Conservation (phyloP, 805 yeast genomes). For the Candida glaebosa region DNA sequence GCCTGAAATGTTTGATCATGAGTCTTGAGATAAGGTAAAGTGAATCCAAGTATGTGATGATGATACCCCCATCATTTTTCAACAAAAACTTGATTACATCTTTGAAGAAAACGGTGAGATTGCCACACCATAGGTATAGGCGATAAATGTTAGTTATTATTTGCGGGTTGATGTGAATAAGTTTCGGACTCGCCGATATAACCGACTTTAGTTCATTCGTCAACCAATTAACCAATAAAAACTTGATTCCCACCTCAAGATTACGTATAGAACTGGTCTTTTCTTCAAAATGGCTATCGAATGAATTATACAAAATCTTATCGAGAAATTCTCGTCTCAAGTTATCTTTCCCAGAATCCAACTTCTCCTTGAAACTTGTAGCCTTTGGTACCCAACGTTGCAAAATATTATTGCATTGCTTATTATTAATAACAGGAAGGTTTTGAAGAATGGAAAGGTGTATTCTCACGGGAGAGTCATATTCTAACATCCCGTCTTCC, state of each 20-base stretch:
- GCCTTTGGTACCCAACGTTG: constrained; percentile 43
- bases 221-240: constrained; percentile 47
- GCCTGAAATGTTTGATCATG: constrained; percentile 28
- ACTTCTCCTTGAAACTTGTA: constrained; percentile 28
- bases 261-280: constrained; percentile 12
- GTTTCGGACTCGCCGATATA: constrained; percentile 29
- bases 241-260: constrained; percentile 42
- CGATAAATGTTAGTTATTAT: constrained; percentile 29
- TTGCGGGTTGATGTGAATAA: constrained; percentile 32
- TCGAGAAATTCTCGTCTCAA: constrained; percentile 32
- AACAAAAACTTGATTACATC: constrained; percentile 29
- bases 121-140: constrained; percentile 37
- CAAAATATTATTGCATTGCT: constrained; percentile 54
- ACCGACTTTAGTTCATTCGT: constrained; percentile 39
- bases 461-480: constrained; percentile 23
- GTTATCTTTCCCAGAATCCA: constrained; percentile 35
- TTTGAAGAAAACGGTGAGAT: constrained; percentile 38
- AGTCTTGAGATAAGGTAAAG: constrained; percentile 31
- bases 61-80: constrained; percentile 37
- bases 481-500: constrained; percentile 2
- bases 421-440: constrained; percentile 51
- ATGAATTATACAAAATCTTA: constrained; percentile 19
- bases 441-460: constrained; percentile 59
- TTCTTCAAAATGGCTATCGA: constrained; percentile 12
- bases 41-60: constrained; percentile 41